Conservation (phyloP, 371 early-diverging fungal species). For the Mucor indicus region DNA sequence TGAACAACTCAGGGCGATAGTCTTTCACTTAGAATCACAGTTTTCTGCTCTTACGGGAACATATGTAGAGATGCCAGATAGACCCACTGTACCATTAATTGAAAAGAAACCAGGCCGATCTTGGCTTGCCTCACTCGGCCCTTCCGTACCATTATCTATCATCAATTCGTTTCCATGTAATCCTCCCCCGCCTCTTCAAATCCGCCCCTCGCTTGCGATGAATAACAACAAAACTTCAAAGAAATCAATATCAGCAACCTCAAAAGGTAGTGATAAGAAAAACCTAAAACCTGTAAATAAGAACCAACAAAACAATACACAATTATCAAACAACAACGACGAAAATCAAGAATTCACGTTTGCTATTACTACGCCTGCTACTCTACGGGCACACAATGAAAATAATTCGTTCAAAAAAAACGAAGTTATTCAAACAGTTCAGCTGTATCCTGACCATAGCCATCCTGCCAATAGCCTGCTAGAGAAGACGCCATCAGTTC, state of each 20-base stretch:
- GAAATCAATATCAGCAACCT: background rate
- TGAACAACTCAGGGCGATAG: conserved; percentile 28
- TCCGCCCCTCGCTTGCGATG: conserved; percentile 3
- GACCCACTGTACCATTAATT: background rate
- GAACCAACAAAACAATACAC: background rate
- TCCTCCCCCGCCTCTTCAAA: conserved; percentile 6
- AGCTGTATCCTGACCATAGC: conserved; percentile 16
- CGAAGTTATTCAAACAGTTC: conserved; percentile 7
- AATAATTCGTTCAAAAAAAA: background rate
- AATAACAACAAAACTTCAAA: background rate
- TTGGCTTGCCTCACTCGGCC: background rate
- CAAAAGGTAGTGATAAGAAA: background rate
- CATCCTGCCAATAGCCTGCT: conserved; percentile 13
- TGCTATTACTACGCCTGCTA: conserved; percentile 18
- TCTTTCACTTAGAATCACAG: conserved; percentile 32
- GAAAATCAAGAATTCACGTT: conserved; percentile 20
- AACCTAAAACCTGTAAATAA: background rate
- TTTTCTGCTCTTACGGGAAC: conserved; percentile 31
- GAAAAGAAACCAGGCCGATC: background rate
- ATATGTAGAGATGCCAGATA: conserved; percentile 18
- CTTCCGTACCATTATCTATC: background rate
- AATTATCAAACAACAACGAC: too few species aligned
- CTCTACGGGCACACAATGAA: conserved; percentile 2
- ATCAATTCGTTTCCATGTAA: conserved; percentile 1
- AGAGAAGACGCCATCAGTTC: too few species aligned